Conservation (phyloP, 345 rosid genomes). For the Salix exigua region DNA sequence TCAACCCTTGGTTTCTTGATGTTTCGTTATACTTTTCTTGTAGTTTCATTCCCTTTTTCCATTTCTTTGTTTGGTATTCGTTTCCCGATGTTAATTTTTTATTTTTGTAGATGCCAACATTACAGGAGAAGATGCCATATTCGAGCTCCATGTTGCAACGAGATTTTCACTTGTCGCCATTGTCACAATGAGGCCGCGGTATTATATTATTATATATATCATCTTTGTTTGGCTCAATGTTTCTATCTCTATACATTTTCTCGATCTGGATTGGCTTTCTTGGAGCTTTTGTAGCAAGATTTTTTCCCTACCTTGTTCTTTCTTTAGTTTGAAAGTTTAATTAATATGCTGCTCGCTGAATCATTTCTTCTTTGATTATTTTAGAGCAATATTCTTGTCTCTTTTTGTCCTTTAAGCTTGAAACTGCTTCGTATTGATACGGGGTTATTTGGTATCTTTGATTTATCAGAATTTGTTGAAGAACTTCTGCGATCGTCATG, state of each 20-base stretch:
- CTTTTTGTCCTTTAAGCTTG: too few relatives aligned
- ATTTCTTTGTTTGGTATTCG: background rate
- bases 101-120: conserved; percentile 69
- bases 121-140: conserved; percentile 89
- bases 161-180: conserved; percentile 85
- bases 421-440: too few relatives aligned
- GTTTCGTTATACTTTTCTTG: background rate
- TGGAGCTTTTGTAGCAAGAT: background rate
- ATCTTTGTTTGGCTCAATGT: background rate
- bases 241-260: background rate
- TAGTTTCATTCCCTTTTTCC: conserved; percentile 1
- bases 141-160: conserved; percentile 95
- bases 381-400: background rate
- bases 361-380: background rate
- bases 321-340: too few relatives aligned
- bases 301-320: too few relatives aligned
- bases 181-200: conserved; percentile 90
- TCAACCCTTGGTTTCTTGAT: background rate
- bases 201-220: background rate
- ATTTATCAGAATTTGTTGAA: conserved; percentile 53
- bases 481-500: conserved; percentile 61
- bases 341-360: too few relatives aligned
- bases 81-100: background rate
- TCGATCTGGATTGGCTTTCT: conserved; percentile 15
- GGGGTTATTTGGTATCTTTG: background rate